Base-by-base conservation (phyloP, 2,329 filamentous ascomycete genomes). In the Ustulina deusta region DNA sequence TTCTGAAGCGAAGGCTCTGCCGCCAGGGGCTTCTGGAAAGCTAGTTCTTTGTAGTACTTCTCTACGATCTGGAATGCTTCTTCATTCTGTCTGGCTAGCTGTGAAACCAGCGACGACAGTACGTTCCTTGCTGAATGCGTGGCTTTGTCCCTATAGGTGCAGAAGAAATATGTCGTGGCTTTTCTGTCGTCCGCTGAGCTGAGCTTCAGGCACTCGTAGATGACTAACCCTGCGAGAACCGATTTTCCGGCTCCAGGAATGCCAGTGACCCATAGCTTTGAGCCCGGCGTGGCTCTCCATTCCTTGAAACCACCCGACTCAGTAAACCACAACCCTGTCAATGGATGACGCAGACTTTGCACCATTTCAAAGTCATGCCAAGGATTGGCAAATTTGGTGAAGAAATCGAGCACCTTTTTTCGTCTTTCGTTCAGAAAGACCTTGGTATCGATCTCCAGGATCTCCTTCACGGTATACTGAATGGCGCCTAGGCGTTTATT, bases 361-460 rank as follows among this genome's bases (percentile, higher is more conserved):
- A 38, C 46, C 48, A 38, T 57, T 46, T 69, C 55, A 36, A 69
- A 63, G 11, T 57, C 49, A 7, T 17, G 15, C 38, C 38, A 32
- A 29, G 59, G 48, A 34, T 63, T 66, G 27, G 25, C 25, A 6
- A 17, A 27, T 15, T 40, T 27, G 13, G 20, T n/a, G 42, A 66
- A 66, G 10, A 27, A 57, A 29, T 51, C 7, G 15, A 66, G 29
- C 6, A 66, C 49, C 3, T 25, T n/a, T 40, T 22, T 2, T 6
- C 49, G 38, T 13, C 17, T 61, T 25, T 84, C 22, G 32, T 61
- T 46, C 20, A 61, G 22, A 15, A 44, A 20, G 2, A 61, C 36
- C 7, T 52, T 61, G 2, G 58, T 52, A 20, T 61, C 7, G n/a
- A 52, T 52, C 6, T 61, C 46, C 7, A 61, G 15, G 17, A 61